Conservation (phyloP, 1,284 basidiomycete species). For the Xanthoconium separans region DNA sequence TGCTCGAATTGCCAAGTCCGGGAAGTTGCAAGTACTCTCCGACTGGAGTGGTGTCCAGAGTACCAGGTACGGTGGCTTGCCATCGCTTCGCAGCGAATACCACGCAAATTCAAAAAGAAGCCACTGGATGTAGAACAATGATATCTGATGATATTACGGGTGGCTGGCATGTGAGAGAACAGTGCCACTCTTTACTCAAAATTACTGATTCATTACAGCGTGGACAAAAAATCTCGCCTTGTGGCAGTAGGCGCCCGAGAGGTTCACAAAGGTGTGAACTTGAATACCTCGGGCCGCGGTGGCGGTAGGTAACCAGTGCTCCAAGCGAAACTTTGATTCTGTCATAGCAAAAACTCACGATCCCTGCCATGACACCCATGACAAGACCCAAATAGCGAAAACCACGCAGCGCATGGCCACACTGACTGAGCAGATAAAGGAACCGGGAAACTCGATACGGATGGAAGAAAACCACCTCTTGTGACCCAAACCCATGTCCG, state of each 20-base stretch:
- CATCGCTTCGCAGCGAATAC: not conserved
- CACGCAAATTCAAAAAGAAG: not conserved
- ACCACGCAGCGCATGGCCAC: not conserved
- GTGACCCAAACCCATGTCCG: not conserved
- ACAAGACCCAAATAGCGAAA: constrained; percentile 20
- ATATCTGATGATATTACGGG: not conserved
- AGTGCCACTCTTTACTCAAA: no score
- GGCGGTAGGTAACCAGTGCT: no score
- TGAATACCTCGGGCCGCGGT: no score
- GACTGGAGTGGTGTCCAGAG: not conserved
- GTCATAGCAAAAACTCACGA: not conserved
- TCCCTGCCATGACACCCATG: not conserved
- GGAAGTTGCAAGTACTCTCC: no score
- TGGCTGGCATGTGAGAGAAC: not conserved
- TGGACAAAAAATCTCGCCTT: no score
- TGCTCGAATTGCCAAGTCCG: no score
- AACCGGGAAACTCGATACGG: not conserved
- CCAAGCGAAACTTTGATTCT: not conserved
- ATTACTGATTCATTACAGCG: no score
- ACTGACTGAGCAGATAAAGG: constrained; percentile 12
- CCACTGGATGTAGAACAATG: not conserved
- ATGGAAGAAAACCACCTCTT: not conserved
- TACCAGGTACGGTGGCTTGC: not conserved
- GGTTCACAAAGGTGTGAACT: no score
- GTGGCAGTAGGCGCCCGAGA: no score